These are phyloP conservation scores for Lodderomyces margitis DNA, from an alignment of 1,139 yeast species.

Conservation along the genomic window DNA sequence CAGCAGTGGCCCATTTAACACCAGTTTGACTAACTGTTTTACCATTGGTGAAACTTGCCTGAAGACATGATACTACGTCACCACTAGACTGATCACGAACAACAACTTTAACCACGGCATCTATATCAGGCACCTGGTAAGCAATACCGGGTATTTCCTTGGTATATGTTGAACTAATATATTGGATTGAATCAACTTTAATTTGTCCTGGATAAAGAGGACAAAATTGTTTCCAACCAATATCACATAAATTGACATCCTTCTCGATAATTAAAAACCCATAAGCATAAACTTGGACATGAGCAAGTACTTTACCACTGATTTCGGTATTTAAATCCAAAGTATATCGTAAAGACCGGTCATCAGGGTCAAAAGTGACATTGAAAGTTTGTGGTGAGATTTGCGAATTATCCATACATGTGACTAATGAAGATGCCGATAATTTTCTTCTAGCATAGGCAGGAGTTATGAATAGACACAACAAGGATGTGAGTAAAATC, in stretches of 20 bases:
- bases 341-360: slow-evolving; percentile 56
- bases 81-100: slow-evolving; percentile 39
- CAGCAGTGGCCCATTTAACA: slow-evolving; percentile 83
- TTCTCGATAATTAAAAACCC: slow-evolving; percentile 63
- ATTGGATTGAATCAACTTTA: slow-evolving; percentile 64
- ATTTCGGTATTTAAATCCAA: slow-evolving; percentile 63
- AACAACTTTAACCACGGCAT: slow-evolving; percentile 61
- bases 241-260: slow-evolving; percentile 52
- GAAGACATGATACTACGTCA: slow-evolving; percentile 61
- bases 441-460: slow-evolving; percentile 38
- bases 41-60: slow-evolving; percentile 67
- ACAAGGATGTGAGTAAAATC: neutral
- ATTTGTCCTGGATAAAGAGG: slow-evolving; percentile 71
- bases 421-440: slow-evolving; percentile 65
- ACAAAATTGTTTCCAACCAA: slow-evolving; percentile 79
- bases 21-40: slow-evolving; percentile 74
- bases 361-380: slow-evolving; percentile 67
- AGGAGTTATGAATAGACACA: slow-evolving; percentile 9
- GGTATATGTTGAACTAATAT: slow-evolving; percentile 46
- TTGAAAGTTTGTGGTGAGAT: slow-evolving; percentile 64
- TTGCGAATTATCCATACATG: slow-evolving; percentile 69
- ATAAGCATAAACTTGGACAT: slow-evolving; percentile 68
- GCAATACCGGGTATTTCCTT: slow-evolving; percentile 67
- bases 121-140: slow-evolving; percentile 73
- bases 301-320: slow-evolving; percentile 55